Percentiles rank a stretch among this genome's conserved stretches.
Conservation (phyloP, 495 filamentous ascomycete species). For the Podospora tetraspora region DNA sequence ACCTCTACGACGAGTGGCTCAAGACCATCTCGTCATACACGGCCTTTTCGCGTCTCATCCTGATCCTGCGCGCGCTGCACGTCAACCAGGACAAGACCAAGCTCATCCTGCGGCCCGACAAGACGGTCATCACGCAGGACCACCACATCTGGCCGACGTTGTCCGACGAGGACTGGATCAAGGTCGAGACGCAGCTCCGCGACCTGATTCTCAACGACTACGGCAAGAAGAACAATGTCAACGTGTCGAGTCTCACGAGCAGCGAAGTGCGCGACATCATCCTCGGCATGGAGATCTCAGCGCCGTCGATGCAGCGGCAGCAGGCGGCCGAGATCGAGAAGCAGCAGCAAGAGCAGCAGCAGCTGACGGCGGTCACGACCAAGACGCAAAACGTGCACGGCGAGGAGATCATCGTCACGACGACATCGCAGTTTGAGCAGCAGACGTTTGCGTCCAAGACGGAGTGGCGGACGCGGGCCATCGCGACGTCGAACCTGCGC, state of each 20-base stretch:
- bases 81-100: conserved; percentile 99
- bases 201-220: conserved; percentile 98
- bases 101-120: conserved; percentile 92
- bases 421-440: conserved; percentile 94
- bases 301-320: conserved; percentile 96
- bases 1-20: conserved; percentile 98
- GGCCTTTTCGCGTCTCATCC: conserved; percentile 90
- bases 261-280: conserved; percentile 99
- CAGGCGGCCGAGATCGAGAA: conserved; percentile 99
- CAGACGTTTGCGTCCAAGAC: conserved; percentile 97
- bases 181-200: conserved; percentile 92
- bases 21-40: conserved; percentile 99
- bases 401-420: conserved; percentile 97
- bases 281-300: conserved; percentile 98
- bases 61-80: conserved; percentile 93
- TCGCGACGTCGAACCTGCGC: conserved; percentile 92
- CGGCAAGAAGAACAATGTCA: conserved; percentile 99
- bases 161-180: conserved; percentile 97
- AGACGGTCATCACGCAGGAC: conserved; percentile 96
- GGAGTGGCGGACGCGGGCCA: conserved; percentile 95
- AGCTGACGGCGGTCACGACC: conserved; percentile 94
- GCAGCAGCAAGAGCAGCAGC: conserved; percentile 93
- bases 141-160: conserved; percentile 98
- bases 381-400: conserved; percentile 98
- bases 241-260: conserved; percentile 90